A percentile compares a stretch with the other conserved stretches of the same genome.
These are phyloP conservation scores for Chlamydomonas schloesseri DNA, from an alignment of 139 green algal genomes.

Conservation along the genomic window DNA sequence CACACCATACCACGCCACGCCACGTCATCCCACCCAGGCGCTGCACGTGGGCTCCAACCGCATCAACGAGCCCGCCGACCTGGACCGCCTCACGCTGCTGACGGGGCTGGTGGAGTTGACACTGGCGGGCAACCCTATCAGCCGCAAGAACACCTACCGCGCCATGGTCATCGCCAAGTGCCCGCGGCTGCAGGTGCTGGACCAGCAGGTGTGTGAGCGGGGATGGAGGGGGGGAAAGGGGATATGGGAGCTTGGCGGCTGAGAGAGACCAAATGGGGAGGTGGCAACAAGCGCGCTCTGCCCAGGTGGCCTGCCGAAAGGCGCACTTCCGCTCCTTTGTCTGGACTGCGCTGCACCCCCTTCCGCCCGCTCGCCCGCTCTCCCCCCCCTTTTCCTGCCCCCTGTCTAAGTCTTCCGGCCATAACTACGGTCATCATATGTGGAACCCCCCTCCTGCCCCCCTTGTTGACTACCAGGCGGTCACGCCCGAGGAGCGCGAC, in stretches of 20 bases:
- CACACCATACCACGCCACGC: not conserved
- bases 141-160: conserved; percentile 72
- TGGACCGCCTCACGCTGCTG: conserved; percentile 65
- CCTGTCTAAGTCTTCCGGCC: too few relatives aligned
- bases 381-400: too few relatives aligned
- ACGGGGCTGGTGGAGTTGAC: conserved; percentile 67
- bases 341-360: too few relatives aligned
- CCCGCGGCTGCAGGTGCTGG: conserved; percentile 54
- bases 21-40: not conserved
- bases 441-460: too few relatives aligned
- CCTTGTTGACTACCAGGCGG: too few relatives aligned
- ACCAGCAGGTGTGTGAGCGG: conserved; percentile 47
- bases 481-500: conserved; percentile 67
- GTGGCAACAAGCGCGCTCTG: not conserved
- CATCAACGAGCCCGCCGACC: conserved; percentile 66
- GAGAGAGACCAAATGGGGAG: not conserved
- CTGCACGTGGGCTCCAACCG: conserved; percentile 75
- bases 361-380: too few relatives aligned
- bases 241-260: not conserved
- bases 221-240: not conserved
- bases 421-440: too few relatives aligned
- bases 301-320: too few relatives aligned
- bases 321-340: too few relatives aligned
- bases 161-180: conserved; percentile 56
- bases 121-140: conserved; percentile 72